These are phyloP conservation scores for Lizanozyma gosingica DNA, from an alignment of 1,139 yeast genomes.

Conservation along the genomic window DNA sequence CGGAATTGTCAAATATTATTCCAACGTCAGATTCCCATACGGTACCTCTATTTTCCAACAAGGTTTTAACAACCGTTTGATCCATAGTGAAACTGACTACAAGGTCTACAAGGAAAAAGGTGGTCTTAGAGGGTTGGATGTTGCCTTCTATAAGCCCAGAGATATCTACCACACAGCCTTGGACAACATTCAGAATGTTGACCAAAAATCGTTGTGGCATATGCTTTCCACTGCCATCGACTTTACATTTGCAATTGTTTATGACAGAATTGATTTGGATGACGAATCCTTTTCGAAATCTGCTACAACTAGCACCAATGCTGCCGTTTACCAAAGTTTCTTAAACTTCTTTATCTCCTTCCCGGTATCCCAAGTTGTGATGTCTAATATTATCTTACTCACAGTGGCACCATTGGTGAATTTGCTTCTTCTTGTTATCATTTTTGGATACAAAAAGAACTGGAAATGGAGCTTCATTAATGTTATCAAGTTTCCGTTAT, in stretches of 20 bases:
- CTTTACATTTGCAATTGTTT: conserved; percentile 33
- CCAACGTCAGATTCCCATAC: conserved; percentile 57
- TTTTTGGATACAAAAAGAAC: conserved; percentile 35
- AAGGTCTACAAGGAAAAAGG: conserved; percentile 61
- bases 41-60: conserved; percentile 76
- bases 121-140: conserved; percentile 68
- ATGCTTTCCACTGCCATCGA: conserved; percentile 71
- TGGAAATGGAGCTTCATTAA: conserved; percentile 38
- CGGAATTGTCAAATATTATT: conserved; percentile 42
- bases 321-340: conserved; percentile 56
- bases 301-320: conserved; percentile 19
- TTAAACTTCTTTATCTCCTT: conserved; percentile 50
- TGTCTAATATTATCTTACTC: conserved; percentile 41
- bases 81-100: conserved; percentile 81
- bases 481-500: conserved; percentile 45
- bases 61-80: conserved; percentile 66
- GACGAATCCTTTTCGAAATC: conserved; percentile 11
- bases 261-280: conserved; percentile 31
- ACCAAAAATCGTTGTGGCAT: conserved; percentile 66
- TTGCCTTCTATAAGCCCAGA: conserved; percentile 39
- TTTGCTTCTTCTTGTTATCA: conserved; percentile 37
- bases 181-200: conserved; percentile 60
- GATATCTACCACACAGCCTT: conserved; percentile 49
- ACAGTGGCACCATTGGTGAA: conserved; percentile 47
- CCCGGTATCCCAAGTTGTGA: conserved; percentile 39